Conservation (phyloP, 108 stramenopile genomes). For the Nitzschia putrida region DNA sequence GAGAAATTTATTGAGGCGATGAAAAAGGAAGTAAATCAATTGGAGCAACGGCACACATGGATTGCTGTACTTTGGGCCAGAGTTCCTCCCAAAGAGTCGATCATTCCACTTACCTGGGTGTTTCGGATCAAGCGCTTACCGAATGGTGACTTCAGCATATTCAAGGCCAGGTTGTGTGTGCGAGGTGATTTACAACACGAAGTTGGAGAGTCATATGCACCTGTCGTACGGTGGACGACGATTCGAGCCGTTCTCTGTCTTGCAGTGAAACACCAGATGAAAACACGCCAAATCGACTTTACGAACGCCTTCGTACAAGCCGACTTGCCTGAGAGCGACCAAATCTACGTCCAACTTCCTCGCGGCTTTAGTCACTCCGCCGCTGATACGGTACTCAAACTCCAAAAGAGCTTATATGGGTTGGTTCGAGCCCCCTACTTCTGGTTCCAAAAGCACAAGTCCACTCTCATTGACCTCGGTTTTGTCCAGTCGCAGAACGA, state of each 20-base stretch:
- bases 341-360: conserved; percentile 41
- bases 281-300: conserved; percentile 29
- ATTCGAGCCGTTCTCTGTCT: conserved; percentile 12
- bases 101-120: conserved; percentile 22
- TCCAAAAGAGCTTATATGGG: conserved; percentile 45
- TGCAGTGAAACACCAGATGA: background rate
- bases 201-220: conserved; percentile 41
- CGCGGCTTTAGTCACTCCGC: conserved; percentile 9
- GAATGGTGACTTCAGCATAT: conserved; percentile 30
- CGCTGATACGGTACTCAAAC: conserved; percentile 12
- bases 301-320: conserved; percentile 35
- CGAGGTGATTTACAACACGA: conserved; percentile 38
- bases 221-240: conserved; percentile 43
- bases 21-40: background rate
- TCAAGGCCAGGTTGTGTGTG: conserved; percentile 46
- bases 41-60: background rate
- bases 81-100: background rate
- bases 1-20: conserved; percentile 24
- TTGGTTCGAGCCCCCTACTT: conserved; percentile 27
- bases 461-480: background rate
- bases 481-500: conserved; percentile 30
- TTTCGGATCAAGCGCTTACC: conserved; percentile 24
- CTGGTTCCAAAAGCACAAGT: conserved; percentile 33
- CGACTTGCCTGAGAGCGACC: conserved; percentile 8
- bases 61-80: background rate